phyloP scores from a whole-genome alignment of 106 monocot species.

The Chionographis japonica region DNA sequence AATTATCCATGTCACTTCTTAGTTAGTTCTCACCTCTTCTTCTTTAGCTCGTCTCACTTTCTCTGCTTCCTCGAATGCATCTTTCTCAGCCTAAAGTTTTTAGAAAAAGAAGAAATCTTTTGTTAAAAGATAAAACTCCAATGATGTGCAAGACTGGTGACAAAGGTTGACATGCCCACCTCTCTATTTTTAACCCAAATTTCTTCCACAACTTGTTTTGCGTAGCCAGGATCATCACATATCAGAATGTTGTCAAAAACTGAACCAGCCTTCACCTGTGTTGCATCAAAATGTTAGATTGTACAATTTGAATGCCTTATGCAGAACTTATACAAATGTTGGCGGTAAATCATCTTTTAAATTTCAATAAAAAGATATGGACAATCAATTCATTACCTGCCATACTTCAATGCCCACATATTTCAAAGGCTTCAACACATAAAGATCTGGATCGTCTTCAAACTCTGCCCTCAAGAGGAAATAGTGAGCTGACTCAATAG shows the following conservation, averaged over 20 bases:
- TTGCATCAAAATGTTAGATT: neutral
- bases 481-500: neutral
- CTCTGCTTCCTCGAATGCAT: slow-evolving; percentile 99
- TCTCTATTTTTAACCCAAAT: slow-evolving; percentile 60
- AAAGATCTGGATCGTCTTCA: slow-evolving; percentile 97
- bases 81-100: slow-evolving; percentile 78
- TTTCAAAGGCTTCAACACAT: slow-evolving; percentile 89
- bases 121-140: too few relatives aligned
- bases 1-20: neutral
- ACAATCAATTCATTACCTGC: slow-evolving; percentile 51
- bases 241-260: slow-evolving; percentile 86
- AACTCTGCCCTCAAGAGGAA: slow-evolving; percentile 51
- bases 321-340: too few relatives aligned
- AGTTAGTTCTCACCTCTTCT: slow-evolving; percentile 61
- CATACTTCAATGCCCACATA: slow-evolving; percentile 98
- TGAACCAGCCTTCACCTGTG: slow-evolving; percentile 95
- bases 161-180: slow-evolving; percentile 13
- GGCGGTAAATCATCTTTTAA: too few relatives aligned
- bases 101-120: slow-evolving; percentile 2
- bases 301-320: neutral
- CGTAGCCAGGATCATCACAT: slow-evolving; percentile 77
- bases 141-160: too few relatives aligned
- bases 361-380: neutral
- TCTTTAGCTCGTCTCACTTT: slow-evolving; percentile 86
- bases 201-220: slow-evolving; percentile 60